phyloP scores from a whole-genome alignment of 1,139 yeast species.

The Geotrichum restrictum region DNA sequence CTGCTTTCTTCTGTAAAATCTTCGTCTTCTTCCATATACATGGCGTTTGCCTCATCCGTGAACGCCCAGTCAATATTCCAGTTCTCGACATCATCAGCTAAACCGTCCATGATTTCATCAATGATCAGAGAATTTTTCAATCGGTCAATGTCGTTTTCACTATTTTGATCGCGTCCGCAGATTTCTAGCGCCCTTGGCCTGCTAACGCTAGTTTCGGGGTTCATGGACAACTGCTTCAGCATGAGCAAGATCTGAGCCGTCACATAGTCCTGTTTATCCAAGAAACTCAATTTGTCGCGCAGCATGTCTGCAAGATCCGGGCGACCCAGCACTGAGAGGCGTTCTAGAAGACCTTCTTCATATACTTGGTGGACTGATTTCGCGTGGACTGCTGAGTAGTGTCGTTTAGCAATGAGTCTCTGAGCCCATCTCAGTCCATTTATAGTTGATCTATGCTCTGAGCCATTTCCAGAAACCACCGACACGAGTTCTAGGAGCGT shows the following conservation, averaged over 20 bases:
- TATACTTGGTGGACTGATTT: constrained; percentile 10
- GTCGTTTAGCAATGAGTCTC: constrained; percentile 7
- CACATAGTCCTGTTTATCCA: constrained; percentile 12
- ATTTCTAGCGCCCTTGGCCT: not conserved
- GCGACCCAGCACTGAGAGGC: constrained; percentile 11
- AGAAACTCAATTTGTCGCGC: not conserved
- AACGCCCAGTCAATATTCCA: constrained; percentile 10
- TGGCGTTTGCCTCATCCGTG: constrained; percentile 1
- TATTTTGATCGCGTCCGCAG: not conserved
- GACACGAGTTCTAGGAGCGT: constrained; percentile 8
- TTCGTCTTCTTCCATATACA: not conserved
- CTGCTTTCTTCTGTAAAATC: not conserved
- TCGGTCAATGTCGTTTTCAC: not conserved
- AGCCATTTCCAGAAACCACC: not conserved
- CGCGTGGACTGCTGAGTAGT: constrained; percentile 14
- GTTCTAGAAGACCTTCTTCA: constrained; percentile 9
- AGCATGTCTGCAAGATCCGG: constrained; percentile 8
- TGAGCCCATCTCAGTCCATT: constrained; percentile 4
- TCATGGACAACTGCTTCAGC: constrained; percentile 11
- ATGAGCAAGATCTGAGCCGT: constrained; percentile 14
- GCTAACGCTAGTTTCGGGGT: constrained; percentile 8
- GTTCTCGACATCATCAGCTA: constrained; percentile 2
- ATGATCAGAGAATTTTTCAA: not conserved
- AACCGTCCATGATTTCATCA: constrained; percentile 7
- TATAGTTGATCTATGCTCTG: not conserved